phyloP scores from a whole-genome alignment of 2,329 filamentous ascomycete genomes.

The Trichoderma koningiopsis region DNA sequence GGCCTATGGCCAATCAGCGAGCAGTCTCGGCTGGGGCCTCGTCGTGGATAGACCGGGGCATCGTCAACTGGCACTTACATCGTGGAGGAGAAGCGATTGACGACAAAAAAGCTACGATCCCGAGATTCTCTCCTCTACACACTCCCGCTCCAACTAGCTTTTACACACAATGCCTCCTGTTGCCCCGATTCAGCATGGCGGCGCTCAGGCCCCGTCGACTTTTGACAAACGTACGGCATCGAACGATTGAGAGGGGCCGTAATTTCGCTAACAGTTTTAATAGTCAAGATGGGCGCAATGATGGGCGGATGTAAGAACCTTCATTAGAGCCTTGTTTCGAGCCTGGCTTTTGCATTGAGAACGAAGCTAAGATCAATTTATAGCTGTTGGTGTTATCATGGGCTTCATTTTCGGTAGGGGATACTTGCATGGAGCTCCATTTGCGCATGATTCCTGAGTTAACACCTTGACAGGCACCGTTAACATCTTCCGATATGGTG shows the following conservation, averaged over 20 bases:
- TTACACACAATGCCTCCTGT: slow-evolving; percentile 45
- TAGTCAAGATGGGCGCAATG: slow-evolving; percentile 89
- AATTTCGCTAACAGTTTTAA: slow-evolving; percentile 30
- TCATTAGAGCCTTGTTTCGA: neutral
- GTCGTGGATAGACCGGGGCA: neutral
- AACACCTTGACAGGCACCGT: slow-evolving; percentile 67
- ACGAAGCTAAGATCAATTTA: slow-evolving; percentile 36
- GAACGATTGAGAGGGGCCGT: slow-evolving; percentile 12
- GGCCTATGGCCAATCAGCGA: slow-evolving; percentile 34
- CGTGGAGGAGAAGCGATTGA: neutral
- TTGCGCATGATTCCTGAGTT: neutral
- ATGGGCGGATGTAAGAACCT: slow-evolving; percentile 89
- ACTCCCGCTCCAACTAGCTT: neutral
- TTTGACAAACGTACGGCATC: slow-evolving; percentile 55
- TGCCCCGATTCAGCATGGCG: slow-evolving; percentile 41
- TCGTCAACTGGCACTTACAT: slow-evolving; percentile 1
- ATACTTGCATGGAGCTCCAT: neutral
- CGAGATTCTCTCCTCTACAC: slow-evolving; percentile 4
- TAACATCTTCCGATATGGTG: slow-evolving; percentile 93
- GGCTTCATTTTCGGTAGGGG: slow-evolving; percentile 91
- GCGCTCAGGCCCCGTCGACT: slow-evolving; percentile 53
- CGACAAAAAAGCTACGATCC: slow-evolving; percentile 8
- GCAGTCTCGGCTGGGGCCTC: neutral
- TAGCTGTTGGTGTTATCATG: slow-evolving; percentile 93
- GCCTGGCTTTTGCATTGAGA: neutral